Evolutionary conservation across 257 asterid species (phyloP).

Genomic region (Henckelia pumila): DNA sequence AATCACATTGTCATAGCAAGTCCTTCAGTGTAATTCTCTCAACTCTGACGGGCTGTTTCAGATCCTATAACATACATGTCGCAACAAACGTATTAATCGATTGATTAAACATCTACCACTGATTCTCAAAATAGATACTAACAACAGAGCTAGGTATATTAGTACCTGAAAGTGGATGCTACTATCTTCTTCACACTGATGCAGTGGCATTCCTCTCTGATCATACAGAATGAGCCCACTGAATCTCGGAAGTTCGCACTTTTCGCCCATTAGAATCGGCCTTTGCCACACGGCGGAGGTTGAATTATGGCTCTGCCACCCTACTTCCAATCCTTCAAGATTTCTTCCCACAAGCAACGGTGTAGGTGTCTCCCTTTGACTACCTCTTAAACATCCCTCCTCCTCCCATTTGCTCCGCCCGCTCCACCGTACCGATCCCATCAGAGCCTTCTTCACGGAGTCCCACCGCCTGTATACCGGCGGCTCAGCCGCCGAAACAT

Average conservation of each 20-base stretch:
- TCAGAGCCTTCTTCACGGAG: conserved; percentile 29
- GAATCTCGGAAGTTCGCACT: conserved; percentile 77
- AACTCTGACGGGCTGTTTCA: not conserved
- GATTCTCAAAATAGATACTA: too few species aligned
- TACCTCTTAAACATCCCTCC: not conserved
- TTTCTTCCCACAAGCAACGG: conserved; percentile 41
- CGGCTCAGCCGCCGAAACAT: not conserved
- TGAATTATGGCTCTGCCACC: conserved; percentile 60
- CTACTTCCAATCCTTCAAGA: conserved; percentile 24
- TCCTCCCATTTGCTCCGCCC: conserved; percentile 44
- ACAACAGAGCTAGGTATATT: too few species aligned
- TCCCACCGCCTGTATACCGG: conserved; percentile 18
- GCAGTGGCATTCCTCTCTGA: conserved; percentile 59
- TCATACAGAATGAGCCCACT: conserved; percentile 87
- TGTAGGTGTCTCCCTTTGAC: conserved; percentile 31
- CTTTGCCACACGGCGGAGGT: conserved; percentile 75
- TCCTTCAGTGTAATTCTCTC: not conserved
- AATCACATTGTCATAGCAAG: not conserved
- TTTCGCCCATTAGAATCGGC: conserved; percentile 89
- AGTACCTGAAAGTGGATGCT: conserved; percentile 35
- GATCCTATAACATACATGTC: not conserved
- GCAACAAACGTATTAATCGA: not conserved
- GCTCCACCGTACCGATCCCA: conserved; percentile 61
- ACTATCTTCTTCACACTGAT: conserved; percentile 26
- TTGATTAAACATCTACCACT: too few species aligned